Conservation (phyloP, 2,329 filamentous ascomycete genomes). For the Microdochium trichocladiopsis region DNA sequence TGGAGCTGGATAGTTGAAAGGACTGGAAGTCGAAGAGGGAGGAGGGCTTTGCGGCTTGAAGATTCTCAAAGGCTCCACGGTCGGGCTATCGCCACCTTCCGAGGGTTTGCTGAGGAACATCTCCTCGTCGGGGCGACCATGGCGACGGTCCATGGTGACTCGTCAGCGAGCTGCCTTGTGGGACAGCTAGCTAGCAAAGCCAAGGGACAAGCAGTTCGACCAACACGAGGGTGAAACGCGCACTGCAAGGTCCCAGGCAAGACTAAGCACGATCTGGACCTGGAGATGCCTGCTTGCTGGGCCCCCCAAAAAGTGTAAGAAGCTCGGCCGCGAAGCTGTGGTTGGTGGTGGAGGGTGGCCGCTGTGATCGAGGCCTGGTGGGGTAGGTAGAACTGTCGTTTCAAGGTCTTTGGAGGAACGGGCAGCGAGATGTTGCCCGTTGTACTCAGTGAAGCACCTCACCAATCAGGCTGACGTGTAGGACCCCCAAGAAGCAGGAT, state of each 20-base stretch:
- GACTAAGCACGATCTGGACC: neutral
- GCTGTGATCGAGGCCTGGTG: slow-evolving; percentile 17
- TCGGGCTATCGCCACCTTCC: slow-evolving; percentile 61
- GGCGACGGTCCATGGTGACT: slow-evolving; percentile 40
- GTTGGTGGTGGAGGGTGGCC: slow-evolving; percentile 3
- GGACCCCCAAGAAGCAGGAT: too few species aligned
- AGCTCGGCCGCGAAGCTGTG: slow-evolving; percentile 1
- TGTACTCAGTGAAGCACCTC: too few species aligned
- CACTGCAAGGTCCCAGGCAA: slow-evolving; percentile 1
- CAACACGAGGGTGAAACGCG: slow-evolving; percentile 12
- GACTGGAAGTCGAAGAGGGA: slow-evolving; percentile 24
- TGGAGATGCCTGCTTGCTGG: neutral
- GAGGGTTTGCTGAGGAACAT: slow-evolving; percentile 66
- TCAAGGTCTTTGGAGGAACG: slow-evolving; percentile 4
- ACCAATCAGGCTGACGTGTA: too few species aligned
- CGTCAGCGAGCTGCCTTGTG: slow-evolving; percentile 5
- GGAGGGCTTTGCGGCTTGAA: slow-evolving; percentile 66
- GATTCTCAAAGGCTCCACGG: slow-evolving; percentile 77
- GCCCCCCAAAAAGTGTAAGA: slow-evolving; percentile 3
- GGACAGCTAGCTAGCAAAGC: neutral
- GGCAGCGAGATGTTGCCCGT: slow-evolving; percentile 6
- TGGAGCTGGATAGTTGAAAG: slow-evolving; percentile 45
- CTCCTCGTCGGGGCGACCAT: slow-evolving; percentile 70
- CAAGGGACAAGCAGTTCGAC: slow-evolving; percentile 3
- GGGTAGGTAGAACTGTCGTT: slow-evolving; percentile 11